Evolutionary conservation across 345 rosid species (phyloP), one percentile per base, ranked within the genome.

Genomic region (Streptanthus diversifolius): DNA sequence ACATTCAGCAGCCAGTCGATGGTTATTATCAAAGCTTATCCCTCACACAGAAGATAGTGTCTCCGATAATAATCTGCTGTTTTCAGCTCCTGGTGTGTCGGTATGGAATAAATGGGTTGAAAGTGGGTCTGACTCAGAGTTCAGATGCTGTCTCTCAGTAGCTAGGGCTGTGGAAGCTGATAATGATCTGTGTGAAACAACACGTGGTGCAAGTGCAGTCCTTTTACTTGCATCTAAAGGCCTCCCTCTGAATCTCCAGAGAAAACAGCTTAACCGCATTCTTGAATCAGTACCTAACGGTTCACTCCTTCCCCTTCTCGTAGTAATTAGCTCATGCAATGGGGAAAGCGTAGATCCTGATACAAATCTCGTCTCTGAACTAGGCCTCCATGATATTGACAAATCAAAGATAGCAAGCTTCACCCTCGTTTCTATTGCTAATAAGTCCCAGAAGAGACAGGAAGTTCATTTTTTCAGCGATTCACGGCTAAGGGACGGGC

Each of bases 1-100:
- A 43, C 80, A 83, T 64, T 66, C 62, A 47, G 75, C 81, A 55
- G 88, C 86, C 11, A 81, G 82, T 58, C 67, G 65, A 27, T 95
- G 99, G 98, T 75, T 95, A 79, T 70, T 56, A 67, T 80, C 99
- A 63, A 95, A 91, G 83, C 85, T 91, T 60, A 83, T 88, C 81
- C 95, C 92, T 58, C 35, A 73, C n/a, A 32, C 9, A 45, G 79
- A 77, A 29, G 80, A 79, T 71, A 77, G 78, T 56, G 67, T 73
- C 41, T 8, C 25, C 11, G 71, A 81, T 53, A 84, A 82, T 64
- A 67, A 60, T 72, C 63, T 88, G 62, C 72, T 86, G 68, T 62
- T 86, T 77, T 82, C 92, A 15, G 72, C 81, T 71, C 84, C 93
- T 12, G 87, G 84, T 27, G 78, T 91, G 49, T 86, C 96, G 12